Evolutionary conservation across 2,329 filamentous ascomycete species (phyloP).

Genomic region (Ophiosphaerella narmari): DNA sequence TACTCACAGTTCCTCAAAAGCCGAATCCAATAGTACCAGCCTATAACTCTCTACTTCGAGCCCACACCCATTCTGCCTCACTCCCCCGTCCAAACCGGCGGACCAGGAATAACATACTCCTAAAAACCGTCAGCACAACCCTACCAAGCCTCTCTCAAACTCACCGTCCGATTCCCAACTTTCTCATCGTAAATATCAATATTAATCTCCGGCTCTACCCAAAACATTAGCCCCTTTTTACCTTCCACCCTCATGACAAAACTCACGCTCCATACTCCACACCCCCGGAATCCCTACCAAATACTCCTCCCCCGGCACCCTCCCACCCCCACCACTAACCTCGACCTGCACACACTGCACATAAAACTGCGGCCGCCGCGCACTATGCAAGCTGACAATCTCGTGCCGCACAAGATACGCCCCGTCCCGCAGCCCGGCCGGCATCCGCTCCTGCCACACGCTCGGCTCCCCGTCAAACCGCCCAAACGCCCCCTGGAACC

Average conservation of each 20-base stretch:
- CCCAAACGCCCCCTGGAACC: conserved; percentile 34
- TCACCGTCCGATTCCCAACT: conserved; percentile 25
- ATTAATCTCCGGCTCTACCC: conserved; percentile 35
- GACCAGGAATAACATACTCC: conserved; percentile 22
- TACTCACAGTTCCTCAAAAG: no score
- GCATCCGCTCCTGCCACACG: conserved; percentile 33
- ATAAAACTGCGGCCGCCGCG: conserved; percentile 37
- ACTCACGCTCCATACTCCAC: conserved; percentile 37
- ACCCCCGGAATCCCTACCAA: conserved; percentile 37
- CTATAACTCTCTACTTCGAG: no score
- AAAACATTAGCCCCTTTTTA: neutral
- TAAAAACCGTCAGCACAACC: conserved; percentile 1
- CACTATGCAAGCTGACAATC: conserved; percentile 36
- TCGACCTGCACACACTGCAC: conserved; percentile 37
- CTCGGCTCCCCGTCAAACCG: conserved; percentile 31
- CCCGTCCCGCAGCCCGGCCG: conserved; percentile 21
- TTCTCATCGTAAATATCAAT: conserved; percentile 32
- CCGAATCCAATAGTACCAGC: no score
- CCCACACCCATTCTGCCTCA: no score
- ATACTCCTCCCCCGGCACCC: conserved; percentile 21
- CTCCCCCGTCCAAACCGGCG: conserved; percentile 14
- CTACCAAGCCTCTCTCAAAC: conserved; percentile 1
- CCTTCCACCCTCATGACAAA: neutral
- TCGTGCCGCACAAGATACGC: conserved; percentile 36
- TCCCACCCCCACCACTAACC: conserved; percentile 21